These are phyloP conservation scores for Cercospora berteroae DNA, from an alignment of 2,329 filamentous ascomycete genomes.

Conservation along the genomic window DNA sequence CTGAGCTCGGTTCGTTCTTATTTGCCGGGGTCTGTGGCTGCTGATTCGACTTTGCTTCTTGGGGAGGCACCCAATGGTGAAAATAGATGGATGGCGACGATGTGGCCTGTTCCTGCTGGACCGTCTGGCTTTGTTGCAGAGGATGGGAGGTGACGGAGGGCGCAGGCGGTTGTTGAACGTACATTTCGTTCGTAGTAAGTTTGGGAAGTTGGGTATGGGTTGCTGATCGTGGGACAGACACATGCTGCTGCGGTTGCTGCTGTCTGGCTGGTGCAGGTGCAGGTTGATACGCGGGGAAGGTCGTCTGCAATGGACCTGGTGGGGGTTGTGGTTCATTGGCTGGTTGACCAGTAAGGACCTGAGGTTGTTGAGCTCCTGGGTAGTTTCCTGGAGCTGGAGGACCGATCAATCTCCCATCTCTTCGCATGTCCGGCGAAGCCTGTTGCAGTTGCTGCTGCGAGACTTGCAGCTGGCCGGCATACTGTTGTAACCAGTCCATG, in stretches of 20 bases:
- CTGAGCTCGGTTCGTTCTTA: slow-evolving; percentile 47
- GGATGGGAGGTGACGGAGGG: slow-evolving; percentile 42
- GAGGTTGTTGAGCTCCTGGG: slow-evolving; percentile 25
- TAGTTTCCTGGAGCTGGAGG: slow-evolving; percentile 35
- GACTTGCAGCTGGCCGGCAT: slow-evolving; percentile 45
- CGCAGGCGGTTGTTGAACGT: slow-evolving; percentile 48
- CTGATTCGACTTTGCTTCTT: slow-evolving; percentile 52
- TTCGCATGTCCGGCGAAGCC: slow-evolving; percentile 43
- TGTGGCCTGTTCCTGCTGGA: slow-evolving; percentile 61
- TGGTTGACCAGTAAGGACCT: slow-evolving; percentile 41
- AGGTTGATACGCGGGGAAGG: slow-evolving; percentile 43
- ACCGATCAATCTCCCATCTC: slow-evolving; percentile 44
- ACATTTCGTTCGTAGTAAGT: slow-evolving; percentile 54
- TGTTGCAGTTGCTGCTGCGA: slow-evolving; percentile 35
- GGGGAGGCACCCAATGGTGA: slow-evolving; percentile 87
- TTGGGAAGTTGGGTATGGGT: slow-evolving; percentile 50
- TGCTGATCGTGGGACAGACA: slow-evolving; percentile 46
- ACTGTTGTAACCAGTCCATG: slow-evolving; percentile 53
- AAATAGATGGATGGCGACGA: slow-evolving; percentile 80
- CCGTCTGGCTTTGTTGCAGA: slow-evolving; percentile 48
- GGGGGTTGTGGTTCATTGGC: slow-evolving; percentile 36
- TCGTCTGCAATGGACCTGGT: slow-evolving; percentile 37
- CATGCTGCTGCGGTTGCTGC: slow-evolving; percentile 35
- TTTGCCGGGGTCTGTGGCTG: slow-evolving; percentile 74
- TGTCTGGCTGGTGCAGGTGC: slow-evolving; percentile 24